phyloP scores from a whole-genome alignment of 306 rosid genomes.

The Rosa multiflora region DNA sequence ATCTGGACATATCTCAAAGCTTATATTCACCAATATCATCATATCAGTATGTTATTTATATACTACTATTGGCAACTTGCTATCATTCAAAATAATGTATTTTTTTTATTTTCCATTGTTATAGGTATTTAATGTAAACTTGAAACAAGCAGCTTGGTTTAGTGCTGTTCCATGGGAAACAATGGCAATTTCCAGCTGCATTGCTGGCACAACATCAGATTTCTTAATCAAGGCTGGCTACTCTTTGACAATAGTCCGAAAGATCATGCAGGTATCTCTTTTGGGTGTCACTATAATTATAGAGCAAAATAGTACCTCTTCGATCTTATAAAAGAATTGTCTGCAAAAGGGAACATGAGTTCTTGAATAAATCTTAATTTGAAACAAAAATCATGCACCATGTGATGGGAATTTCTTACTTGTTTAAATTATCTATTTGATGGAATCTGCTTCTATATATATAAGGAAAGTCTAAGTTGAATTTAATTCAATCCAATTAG shows the following conservation, averaged over 20 bases:
- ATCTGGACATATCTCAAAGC: neutral
- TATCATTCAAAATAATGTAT: neutral
- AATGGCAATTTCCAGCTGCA: conserved; percentile 84
- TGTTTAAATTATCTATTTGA: neutral
- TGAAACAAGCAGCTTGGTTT: conserved; percentile 96
- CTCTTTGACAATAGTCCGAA: conserved; percentile 67
- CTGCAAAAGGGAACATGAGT: neutral
- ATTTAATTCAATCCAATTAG: neutral
- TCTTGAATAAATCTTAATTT: neutral
- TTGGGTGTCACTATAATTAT: neutral
- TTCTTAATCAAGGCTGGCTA: conserved; percentile 61
- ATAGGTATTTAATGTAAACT: conserved; percentile 85
- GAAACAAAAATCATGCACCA: neutral
- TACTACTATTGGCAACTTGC: neutral
- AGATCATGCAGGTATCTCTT: conserved; percentile 79
- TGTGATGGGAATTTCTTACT: neutral
- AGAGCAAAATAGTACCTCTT: neutral
- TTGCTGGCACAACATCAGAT: conserved; percentile 79
- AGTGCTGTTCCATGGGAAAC: conserved; percentile 97
- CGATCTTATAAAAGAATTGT: neutral
- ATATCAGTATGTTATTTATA: neutral
- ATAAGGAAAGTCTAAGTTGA: neutral
- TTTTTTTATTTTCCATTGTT: neutral
- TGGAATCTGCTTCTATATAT: neutral
- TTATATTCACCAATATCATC: neutral